Percentiles rank a stretch among this genome's conserved stretches.
phyloP scores from a whole-genome alignment of 305 asterid species.

The Plantago coronopus region DNA sequence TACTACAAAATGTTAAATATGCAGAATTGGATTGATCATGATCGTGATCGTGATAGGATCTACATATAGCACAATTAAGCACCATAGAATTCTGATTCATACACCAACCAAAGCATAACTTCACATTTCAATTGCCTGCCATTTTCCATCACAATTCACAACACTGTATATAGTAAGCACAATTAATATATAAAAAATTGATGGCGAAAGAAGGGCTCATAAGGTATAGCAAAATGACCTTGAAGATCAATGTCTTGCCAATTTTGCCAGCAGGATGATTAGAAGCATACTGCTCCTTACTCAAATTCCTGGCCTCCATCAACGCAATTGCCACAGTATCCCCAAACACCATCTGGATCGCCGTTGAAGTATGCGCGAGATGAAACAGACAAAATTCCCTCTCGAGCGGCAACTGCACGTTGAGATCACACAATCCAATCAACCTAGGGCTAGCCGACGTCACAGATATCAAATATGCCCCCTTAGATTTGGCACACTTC shows the following conservation, averaged over 20 bases:
- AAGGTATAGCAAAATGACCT: too few relatives aligned
- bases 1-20: too few relatives aligned
- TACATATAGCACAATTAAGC: too few relatives aligned
- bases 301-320: slow-evolving; percentile 75
- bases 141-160: too few relatives aligned
- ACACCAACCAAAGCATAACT: background rate
- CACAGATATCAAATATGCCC: slow-evolving; percentile 67
- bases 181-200: background rate
- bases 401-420: slow-evolving; percentile 87
- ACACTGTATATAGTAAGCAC: too few relatives aligned
- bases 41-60: background rate
- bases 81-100: too few relatives aligned
- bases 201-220: too few relatives aligned
- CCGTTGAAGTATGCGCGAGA: slow-evolving; percentile 94
- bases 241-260: slow-evolving; percentile 82
- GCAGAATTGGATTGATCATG: too few relatives aligned
- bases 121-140: too few relatives aligned
- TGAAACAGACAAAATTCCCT: slow-evolving; percentile 80
- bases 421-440: slow-evolving; percentile 56
- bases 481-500: slow-evolving; percentile 85
- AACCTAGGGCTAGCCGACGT: slow-evolving; percentile 69
- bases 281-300: slow-evolving; percentile 76
- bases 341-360: slow-evolving; percentile 95
- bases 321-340: slow-evolving; percentile 86
- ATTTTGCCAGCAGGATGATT: slow-evolving; percentile 94